These are phyloP conservation scores for Clonostachys rosea DNA, from an alignment of 2,329 filamentous ascomycete species.

Conservation along the genomic window DNA sequence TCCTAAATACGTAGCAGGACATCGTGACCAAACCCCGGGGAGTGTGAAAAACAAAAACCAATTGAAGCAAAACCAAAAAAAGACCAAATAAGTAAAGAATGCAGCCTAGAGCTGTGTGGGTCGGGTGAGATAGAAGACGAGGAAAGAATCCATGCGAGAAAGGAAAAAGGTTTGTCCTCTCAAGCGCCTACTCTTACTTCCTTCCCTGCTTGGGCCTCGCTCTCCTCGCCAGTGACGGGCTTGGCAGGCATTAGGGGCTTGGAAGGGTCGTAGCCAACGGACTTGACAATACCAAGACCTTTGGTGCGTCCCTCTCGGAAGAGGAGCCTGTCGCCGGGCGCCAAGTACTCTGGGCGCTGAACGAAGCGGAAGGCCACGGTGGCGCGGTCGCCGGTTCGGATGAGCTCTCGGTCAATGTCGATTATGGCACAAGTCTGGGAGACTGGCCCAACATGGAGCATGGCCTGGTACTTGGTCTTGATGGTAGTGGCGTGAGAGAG, in stretches of 20 bases:
- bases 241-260: conserved; percentile 28
- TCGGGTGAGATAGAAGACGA: no score
- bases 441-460: conserved; percentile 94
- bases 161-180: neutral
- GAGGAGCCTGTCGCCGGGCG: conserved; percentile 80
- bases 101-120: no score
- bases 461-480: conserved; percentile 94
- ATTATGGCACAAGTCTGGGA: conserved; percentile 96
- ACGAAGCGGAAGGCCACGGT: conserved; percentile 93
- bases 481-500: conserved; percentile 96
- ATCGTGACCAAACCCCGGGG: no score
- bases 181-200: neutral
- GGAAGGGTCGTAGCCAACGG: conserved; percentile 75
- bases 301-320: conserved; percentile 96
- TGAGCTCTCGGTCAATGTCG: conserved; percentile 93
- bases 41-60: no score
- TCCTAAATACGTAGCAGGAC: no score
- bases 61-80: no score
- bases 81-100: no score
- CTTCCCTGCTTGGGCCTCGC: neutral
- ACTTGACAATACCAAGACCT: conserved; percentile 90
- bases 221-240: neutral
- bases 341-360: conserved; percentile 88
- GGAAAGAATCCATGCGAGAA: no score
- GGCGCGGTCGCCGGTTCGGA: conserved; percentile 91